Evolutionary conservation across 345 rosid genomes (phyloP).

Genomic region (Populus pruinosa): DNA sequence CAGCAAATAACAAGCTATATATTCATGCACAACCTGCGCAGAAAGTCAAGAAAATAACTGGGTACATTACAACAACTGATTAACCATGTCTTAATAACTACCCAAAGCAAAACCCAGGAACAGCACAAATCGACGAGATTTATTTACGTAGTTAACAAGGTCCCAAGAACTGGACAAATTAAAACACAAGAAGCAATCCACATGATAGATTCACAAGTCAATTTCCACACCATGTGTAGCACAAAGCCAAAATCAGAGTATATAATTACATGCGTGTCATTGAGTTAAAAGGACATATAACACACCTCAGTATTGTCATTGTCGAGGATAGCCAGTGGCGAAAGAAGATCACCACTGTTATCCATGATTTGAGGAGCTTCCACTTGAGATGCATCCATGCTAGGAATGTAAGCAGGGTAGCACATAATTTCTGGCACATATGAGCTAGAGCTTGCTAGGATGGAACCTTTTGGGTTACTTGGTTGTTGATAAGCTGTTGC

Average conservation of each 20-base stretch:
- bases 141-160: neutral
- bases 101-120: neutral
- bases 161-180: neutral
- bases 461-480: neutral
- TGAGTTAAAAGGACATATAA: neutral
- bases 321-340: slow-evolving; percentile 33
- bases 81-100: neutral
- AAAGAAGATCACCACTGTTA: slow-evolving; percentile 17
- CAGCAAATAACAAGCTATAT: neutral
- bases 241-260: neutral
- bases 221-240: neutral
- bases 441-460: neutral
- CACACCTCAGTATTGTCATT: slow-evolving; percentile 23
- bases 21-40: neutral
- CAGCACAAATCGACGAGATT: neutral
- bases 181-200: neutral
- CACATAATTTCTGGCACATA: neutral
- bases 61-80: neutral
- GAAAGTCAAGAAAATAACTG: neutral
- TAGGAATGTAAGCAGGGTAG: neutral
- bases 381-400: neutral
- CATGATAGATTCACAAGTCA: neutral
- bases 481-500: neutral
- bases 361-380: slow-evolving; percentile 15
- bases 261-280: neutral